Percentiles rank a stretch among this genome's conserved stretches.
These are phyloP conservation scores for Dipteronia sinensis DNA, from an alignment of 345 rosid species.

Conservation along the genomic window DNA sequence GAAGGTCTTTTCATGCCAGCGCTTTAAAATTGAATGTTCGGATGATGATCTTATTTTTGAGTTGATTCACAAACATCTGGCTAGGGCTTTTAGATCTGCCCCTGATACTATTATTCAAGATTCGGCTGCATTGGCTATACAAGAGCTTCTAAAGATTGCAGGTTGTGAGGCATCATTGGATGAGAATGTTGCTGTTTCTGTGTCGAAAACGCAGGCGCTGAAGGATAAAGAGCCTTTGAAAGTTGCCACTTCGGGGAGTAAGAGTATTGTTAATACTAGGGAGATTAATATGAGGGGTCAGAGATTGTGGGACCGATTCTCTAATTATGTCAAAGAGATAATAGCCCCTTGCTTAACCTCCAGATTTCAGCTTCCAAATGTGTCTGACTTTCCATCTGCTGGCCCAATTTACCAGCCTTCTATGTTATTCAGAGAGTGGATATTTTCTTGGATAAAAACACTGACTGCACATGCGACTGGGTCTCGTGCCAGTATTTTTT, in stretches of 20 bases:
- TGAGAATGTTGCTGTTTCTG: slow-evolving; percentile 57
- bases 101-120: slow-evolving; percentile 92
- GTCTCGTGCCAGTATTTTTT: slow-evolving; percentile 81
- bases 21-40: slow-evolving; percentile 95
- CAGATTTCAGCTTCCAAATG: slow-evolving; percentile 91
- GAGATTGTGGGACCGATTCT: slow-evolving; percentile 89
- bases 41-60: slow-evolving; percentile 98
- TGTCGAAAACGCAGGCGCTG: slow-evolving; percentile 28
- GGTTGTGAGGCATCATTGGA: slow-evolving; percentile 96
- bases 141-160: slow-evolving; percentile 90
- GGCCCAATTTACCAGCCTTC: slow-evolving; percentile 88
- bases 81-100: slow-evolving; percentile 98
- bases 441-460: slow-evolving; percentile 81
- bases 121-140: slow-evolving; percentile 98
- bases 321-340: slow-evolving; percentile 90
- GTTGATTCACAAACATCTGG: slow-evolving; percentile 88
- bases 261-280: slow-evolving; percentile 34
- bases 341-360: slow-evolving; percentile 97
- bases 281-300: slow-evolving; percentile 74
- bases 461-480: slow-evolving; percentile 87
- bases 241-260: slow-evolving; percentile 32
- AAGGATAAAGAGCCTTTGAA: slow-evolving; percentile 41
- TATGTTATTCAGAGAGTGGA: slow-evolving; percentile 97
- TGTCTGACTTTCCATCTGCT: slow-evolving; percentile 62
- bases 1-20: slow-evolving; percentile 63